These are phyloP conservation scores for Penicillium cosmopolitanum DNA, from an alignment of 495 filamentous ascomycete species.

Conservation along the genomic window DNA sequence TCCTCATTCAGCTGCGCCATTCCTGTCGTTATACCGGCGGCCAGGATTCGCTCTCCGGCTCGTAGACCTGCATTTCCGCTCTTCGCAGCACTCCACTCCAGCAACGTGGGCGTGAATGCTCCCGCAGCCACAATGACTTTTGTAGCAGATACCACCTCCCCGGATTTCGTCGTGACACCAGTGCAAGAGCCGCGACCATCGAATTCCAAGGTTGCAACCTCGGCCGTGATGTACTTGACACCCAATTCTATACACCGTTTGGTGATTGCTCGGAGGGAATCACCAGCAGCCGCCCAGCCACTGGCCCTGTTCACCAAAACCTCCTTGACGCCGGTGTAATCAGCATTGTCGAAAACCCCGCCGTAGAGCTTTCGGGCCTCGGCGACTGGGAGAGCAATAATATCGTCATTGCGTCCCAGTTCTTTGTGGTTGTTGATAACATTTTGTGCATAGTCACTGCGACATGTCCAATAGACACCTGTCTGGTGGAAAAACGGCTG, in stretches of 20 bases:
- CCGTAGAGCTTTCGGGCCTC: constrained; percentile 49
- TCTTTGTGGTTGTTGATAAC: constrained; percentile 55
- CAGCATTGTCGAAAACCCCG: constrained; percentile 55
- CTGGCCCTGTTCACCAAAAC: constrained; percentile 54
- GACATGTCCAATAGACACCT: constrained; percentile 54
- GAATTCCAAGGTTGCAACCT: constrained; percentile 50
- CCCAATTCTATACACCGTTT: constrained; percentile 51
- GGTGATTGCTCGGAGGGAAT: constrained; percentile 50
- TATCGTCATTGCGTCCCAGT: constrained; percentile 44
- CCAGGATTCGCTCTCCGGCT: constrained; percentile 55
- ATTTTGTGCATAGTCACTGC: constrained; percentile 46
- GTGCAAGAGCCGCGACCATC: constrained; percentile 43
- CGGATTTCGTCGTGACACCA: constrained; percentile 50
- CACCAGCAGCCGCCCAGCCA: constrained; percentile 66
- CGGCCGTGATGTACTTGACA: constrained; percentile 53
- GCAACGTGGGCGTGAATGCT: constrained; percentile 60
- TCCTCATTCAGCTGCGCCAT: constrained; percentile 39
- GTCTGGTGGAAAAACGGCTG: constrained; percentile 59
- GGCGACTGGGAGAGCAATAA: constrained; percentile 42
- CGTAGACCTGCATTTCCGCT: constrained; percentile 47
- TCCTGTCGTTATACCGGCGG: constrained; percentile 58
- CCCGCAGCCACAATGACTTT: constrained; percentile 59
- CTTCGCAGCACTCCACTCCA: constrained; percentile 56
- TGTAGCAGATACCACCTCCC: constrained; percentile 44
- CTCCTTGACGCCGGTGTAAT: constrained; percentile 56